A percentile compares a stretch with the other conserved stretches of the same genome.
phyloP scores from a whole-genome alignment of 2,329 filamentous ascomycete species.

The Aureobasidium vineae region DNA sequence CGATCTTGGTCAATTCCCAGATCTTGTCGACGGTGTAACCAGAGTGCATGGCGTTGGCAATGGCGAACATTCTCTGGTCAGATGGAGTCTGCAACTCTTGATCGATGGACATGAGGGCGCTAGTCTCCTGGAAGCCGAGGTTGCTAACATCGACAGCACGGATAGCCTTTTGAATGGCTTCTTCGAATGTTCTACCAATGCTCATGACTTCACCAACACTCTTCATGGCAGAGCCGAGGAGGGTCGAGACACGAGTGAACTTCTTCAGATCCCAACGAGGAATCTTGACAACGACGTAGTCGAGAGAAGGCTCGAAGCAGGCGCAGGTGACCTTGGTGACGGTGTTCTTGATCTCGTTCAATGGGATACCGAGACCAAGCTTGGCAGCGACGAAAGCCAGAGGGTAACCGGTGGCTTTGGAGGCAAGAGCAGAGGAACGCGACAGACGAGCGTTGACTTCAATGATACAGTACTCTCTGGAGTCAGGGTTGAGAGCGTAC shows the following conservation, averaged over 20 bases:
- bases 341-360: slow-evolving; percentile 95
- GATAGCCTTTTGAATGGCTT: slow-evolving; percentile 98
- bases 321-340: slow-evolving; percentile 95
- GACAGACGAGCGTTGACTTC: slow-evolving; percentile 97
- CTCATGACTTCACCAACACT: slow-evolving; percentile 99
- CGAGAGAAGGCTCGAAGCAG: slow-evolving; percentile 96
- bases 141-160: slow-evolving; percentile 94
- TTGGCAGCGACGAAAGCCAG: slow-evolving; percentile 96
- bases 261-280: slow-evolving; percentile 99
- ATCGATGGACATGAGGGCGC: slow-evolving; percentile 89
- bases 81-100: slow-evolving; percentile 96
- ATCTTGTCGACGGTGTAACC: slow-evolving; percentile 96
- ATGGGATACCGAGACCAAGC: slow-evolving; percentile 86
- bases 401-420: slow-evolving; percentile 95
- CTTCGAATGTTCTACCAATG: slow-evolving; percentile 94
- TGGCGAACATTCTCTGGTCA: slow-evolving; percentile 94
- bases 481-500: slow-evolving; percentile 94
- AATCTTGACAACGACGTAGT: slow-evolving; percentile 99
- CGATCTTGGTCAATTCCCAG: slow-evolving; percentile 97
- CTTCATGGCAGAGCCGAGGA: slow-evolving; percentile 98
- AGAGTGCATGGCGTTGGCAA: slow-evolving; percentile 94
- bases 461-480: slow-evolving; percentile 96
- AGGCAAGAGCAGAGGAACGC: slow-evolving; percentile 89
- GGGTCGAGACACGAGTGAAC: slow-evolving; percentile 93
- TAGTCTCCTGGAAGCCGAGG: slow-evolving; percentile 88